A percentile compares a stretch with the other conserved stretches of the same genome.
Evolutionary conservation across 2,329 filamentous ascomycete genomes (phyloP).

Genomic region (Phialophora tarda): DNA sequence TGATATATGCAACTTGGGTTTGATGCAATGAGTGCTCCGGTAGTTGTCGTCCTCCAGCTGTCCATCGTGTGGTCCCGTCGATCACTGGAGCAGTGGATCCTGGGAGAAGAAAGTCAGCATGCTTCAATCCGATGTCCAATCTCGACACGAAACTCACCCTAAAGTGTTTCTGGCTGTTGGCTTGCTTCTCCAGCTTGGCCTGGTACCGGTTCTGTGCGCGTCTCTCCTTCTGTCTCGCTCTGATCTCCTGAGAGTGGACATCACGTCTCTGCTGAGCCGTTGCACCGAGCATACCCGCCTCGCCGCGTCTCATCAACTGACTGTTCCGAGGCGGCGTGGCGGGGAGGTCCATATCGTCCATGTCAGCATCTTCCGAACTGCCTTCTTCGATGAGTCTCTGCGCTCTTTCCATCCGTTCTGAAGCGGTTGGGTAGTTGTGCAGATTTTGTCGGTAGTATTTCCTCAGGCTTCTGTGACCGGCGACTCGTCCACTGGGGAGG

Average conservation of each 20-base stretch:
- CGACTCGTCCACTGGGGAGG: constrained; percentile 84
- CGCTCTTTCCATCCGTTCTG: constrained; percentile 70
- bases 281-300: constrained; percentile 80
- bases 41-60: not conserved
- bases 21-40: constrained; percentile 1
- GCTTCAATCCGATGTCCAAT: not conserved
- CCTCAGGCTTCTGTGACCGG: constrained; percentile 85
- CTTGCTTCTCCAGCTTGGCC: constrained; percentile 72
- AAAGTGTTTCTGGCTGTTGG: constrained; percentile 79
- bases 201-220: constrained; percentile 67
- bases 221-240: constrained; percentile 69
- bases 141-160: constrained; percentile 54
- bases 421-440: constrained; percentile 76
- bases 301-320: constrained; percentile 66
- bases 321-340: constrained; percentile 35
- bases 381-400: constrained; percentile 43
- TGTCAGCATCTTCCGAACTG: constrained; percentile 60
- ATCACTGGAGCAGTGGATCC: constrained; percentile 39
- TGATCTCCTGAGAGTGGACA: constrained; percentile 69
- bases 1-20: not conserved
- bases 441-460: constrained; percentile 94
- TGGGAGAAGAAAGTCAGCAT: constrained; percentile 27
- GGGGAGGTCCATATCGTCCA: constrained; percentile 46
- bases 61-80: not conserved
- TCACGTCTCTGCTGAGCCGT: constrained; percentile 75